Base-by-base conservation (phyloP, 2,329 filamentous ascomycete species). In the Diaporthe longicolla region DNA sequence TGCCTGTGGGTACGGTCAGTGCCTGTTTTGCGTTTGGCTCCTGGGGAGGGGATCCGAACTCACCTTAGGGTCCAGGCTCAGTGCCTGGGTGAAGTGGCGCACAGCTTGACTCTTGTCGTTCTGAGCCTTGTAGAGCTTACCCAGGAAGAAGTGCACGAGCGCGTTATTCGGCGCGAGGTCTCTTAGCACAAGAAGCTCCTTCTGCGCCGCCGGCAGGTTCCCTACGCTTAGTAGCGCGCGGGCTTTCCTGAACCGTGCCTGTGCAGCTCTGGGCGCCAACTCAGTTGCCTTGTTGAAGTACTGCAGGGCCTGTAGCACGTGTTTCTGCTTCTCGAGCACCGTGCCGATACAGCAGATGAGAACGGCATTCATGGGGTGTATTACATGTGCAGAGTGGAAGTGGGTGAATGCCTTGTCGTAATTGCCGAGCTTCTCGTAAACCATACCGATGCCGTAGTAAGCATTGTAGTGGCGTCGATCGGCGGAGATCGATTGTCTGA, bases 11-110 rank as follows among this genome's bases (percentile, higher is more conserved):
- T 9, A 32, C 35, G 71, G 74, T 71, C 43, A 40, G 48, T 37
- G 59, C 15, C 10, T 26, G n/a, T 21, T 29, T 43, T 3, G 11
- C 29, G 8, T 13, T 37, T 4, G 1, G n/a, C 24, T 21, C 26
- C 24, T 37, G 57, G 55, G 45, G 48, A 43, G 37, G 55, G 75
- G 59, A 63, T 58, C 4, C 15, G 11, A 24, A 82, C 88, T 81
- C 87, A 97, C 96, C 92, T 98, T 98, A 40, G 96, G 97, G 86
- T 99, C 97, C 80, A 99, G 86, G 83, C 98, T 98, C 80, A 98
- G 86, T 24, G 97, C 97, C 82, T 95, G 96, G 9, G 97, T 99
- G 82, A 97, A 97, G 82, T 98, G 95, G 74, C 93, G 92, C 74
- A 99, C 94, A n/a, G 97, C 95, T 79, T 92, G 89, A 75, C 92